Evolutionary conservation across 2,329 filamentous ascomycete genomes (phyloP).

Genomic region (Aspergillus latus): DNA sequence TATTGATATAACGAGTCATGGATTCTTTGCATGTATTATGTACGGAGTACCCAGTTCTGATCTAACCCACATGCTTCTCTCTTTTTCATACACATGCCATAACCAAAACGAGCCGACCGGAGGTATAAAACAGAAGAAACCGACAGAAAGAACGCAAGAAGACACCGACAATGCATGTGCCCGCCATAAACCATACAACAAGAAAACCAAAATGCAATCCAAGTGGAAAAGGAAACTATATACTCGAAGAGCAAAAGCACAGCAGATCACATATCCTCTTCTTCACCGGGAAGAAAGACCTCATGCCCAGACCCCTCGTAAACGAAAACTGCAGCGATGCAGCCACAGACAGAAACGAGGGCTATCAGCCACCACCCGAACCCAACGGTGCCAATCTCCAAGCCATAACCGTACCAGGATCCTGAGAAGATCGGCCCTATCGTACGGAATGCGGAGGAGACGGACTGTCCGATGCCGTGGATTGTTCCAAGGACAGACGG

Average conservation of each 20-base stretch:
- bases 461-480: conserved; percentile 59
- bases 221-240: background rate
- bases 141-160: conserved; percentile 2
- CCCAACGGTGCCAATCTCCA: conserved; percentile 56
- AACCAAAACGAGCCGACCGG: background rate
- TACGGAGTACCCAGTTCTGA: background rate
- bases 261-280: conserved; percentile 29
- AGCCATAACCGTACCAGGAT: conserved; percentile 56
- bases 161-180: conserved; percentile 21
- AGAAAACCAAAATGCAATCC: background rate
- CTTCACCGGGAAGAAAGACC: conserved; percentile 43
- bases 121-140: conserved; percentile 8
- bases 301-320: conserved; percentile 67
- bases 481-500: conserved; percentile 60
- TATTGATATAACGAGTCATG: conserved; percentile 9
- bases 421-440: conserved; percentile 58
- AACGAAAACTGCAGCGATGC: conserved; percentile 59
- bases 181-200: conserved; percentile 16
- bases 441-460: conserved; percentile 56
- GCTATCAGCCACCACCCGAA: conserved; percentile 60
- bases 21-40: conserved; percentile 10
- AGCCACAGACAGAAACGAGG: conserved; percentile 57
- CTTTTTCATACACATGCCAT: conserved; percentile 10
- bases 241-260: background rate
- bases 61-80: background rate